Evolutionary conservation across 116 monocot species (phyloP).

Genomic region (Cymodocea nodosa): DNA sequence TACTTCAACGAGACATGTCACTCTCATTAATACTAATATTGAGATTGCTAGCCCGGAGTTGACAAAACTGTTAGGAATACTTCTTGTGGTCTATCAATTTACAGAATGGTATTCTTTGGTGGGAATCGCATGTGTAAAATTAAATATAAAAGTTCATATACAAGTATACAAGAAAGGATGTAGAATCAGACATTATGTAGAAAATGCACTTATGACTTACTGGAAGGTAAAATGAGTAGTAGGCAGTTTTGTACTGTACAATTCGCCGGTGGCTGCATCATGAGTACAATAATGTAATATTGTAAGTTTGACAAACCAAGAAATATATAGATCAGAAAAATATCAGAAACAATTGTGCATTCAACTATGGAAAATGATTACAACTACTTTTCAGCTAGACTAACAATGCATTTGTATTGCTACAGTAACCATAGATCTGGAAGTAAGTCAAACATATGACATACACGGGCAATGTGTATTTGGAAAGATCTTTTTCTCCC

Average conservation of each 20-base stretch:
- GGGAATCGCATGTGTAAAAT: not conserved
- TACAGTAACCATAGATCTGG: not conserved
- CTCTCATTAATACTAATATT: too few relatives aligned
- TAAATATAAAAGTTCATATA: too few relatives aligned
- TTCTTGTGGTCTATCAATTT: too few relatives aligned
- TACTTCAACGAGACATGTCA: too few relatives aligned
- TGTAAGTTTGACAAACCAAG: not conserved
- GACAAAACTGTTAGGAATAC: too few relatives aligned
- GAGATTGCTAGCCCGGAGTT: too few relatives aligned
- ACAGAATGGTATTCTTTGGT: too few relatives aligned
- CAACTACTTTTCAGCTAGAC: not conserved
- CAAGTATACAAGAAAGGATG: not conserved
- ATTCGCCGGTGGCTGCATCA: slow-evolving; percentile 61
- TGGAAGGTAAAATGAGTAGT: slow-evolving; percentile 97
- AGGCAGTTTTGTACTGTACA: slow-evolving; percentile 96
- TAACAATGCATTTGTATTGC: too few relatives aligned
- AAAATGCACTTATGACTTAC: slow-evolving; percentile 35
- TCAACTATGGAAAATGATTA: not conserved
- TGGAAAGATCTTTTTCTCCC: slow-evolving; percentile 81
- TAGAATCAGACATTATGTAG: not conserved
- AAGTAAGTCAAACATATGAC: not conserved
- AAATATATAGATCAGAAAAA: not conserved
- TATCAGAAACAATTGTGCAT: not conserved
- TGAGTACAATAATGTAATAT: not conserved
- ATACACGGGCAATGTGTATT: slow-evolving; percentile 81